phyloP scores from a whole-genome alignment of 2,329 filamentous ascomycete genomes.

The Ceratocystis eucalypticola region DNA sequence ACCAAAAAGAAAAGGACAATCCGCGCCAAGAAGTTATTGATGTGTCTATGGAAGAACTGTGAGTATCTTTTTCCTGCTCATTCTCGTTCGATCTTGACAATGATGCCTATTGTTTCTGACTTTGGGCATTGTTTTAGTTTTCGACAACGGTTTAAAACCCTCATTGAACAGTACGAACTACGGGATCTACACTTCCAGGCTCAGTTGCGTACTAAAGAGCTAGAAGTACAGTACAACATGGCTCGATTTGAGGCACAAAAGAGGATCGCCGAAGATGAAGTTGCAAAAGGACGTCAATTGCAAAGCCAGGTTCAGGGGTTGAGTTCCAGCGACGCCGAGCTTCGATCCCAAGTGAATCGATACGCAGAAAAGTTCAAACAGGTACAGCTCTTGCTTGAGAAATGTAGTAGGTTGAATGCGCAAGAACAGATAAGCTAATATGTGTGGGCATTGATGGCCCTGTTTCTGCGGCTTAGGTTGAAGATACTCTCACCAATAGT shows the following conservation, averaged over 20 bases:
- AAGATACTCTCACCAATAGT: slow-evolving; percentile 96
- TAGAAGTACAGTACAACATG: slow-evolving; percentile 86
- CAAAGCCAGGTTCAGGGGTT: slow-evolving; percentile 90
- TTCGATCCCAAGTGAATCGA: slow-evolving; percentile 89
- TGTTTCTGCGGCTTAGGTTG: slow-evolving; percentile 48
- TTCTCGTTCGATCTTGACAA: not conserved
- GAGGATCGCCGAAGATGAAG: slow-evolving; percentile 73
- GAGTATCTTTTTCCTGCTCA: slow-evolving; percentile 28
- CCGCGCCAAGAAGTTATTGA: slow-evolving; percentile 69
- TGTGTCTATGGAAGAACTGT: slow-evolving; percentile 82
- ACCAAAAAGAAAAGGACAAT: slow-evolving; percentile 74
- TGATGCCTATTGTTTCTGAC: slow-evolving; percentile 17
- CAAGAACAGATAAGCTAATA: slow-evolving; percentile 10
- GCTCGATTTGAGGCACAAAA: slow-evolving; percentile 81
- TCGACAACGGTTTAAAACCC: slow-evolving; percentile 79
- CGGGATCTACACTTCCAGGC: slow-evolving; percentile 90
- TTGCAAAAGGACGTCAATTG: slow-evolving; percentile 65
- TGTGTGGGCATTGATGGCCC: not conserved
- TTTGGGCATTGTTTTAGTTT: slow-evolving; percentile 38
- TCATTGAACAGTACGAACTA: slow-evolving; percentile 93
- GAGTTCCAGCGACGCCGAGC: slow-evolving; percentile 86
- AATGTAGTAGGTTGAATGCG: slow-evolving; percentile 17
- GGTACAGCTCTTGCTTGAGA: slow-evolving; percentile 41
- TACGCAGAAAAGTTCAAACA: slow-evolving; percentile 99
- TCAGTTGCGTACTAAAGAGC: slow-evolving; percentile 81